Base-by-base conservation (phyloP, 148 eudicot genomes). In the Fallopia convolvulus region DNA sequence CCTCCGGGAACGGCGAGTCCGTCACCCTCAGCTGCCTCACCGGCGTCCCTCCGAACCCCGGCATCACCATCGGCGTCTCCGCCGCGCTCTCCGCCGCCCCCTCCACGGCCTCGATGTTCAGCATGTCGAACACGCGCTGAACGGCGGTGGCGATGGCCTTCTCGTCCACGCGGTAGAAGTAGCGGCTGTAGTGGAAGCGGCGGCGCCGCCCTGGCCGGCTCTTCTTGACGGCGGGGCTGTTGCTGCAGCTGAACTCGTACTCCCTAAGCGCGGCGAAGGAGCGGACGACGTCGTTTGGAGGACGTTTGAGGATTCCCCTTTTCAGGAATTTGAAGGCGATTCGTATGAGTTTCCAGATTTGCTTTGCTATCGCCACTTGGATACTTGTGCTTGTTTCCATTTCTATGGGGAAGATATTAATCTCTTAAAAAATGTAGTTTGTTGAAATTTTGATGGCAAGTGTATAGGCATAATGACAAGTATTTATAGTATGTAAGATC, bases 191-290 rank as follows among this genome's bases (percentile, higher is more conserved):
- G 78, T 58, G 13, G 23, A 26, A 26, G 49, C 70, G 73, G 40
- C 70, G 77, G 65, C 60, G 80, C 48, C 81, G 73, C 41, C 77
- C 81, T 58, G 41, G 78, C 60, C 81, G 65, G 41, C 77, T 85
- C 73, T 80, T 83, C n/a, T 77, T 68, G 58, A 78, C 83, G 9
- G 55, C 82, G 0, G 97, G 97, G 82, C 83, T 92, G 79, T 87
- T 88, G 70, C 90, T 87, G 68, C 92, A 92, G 83, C 92, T 90
- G 82, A 92, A 92, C 74, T 92, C 94, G 73, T 92, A 88, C 30
- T 90, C 92, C 11, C 82, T 75, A 0, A 88, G 87, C 3, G 88
- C 72, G 0, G 84, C 18, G 75, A 85, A 88, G 55, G 83, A 76
- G 74, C 68, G 61, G 40, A 70, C 80, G 73, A 53, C 20, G 82